phyloP scores from a whole-genome alignment of 495 filamentous ascomycete species.

The Penicillium chermesinum region DNA sequence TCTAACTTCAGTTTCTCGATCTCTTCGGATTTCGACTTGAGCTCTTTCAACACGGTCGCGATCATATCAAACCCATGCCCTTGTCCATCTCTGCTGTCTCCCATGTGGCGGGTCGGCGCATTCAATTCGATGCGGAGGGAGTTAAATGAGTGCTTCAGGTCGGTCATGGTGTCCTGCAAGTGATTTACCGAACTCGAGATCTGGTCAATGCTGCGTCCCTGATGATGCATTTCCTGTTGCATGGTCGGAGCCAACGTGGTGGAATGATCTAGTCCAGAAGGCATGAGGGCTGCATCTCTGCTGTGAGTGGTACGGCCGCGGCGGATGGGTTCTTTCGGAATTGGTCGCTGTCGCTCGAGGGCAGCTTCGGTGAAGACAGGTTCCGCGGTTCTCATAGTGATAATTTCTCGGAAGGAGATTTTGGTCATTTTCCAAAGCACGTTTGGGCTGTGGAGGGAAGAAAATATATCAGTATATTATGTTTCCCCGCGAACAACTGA shows the following conservation, averaged over 20 bases:
- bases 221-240: constrained; percentile 39
- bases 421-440: constrained; percentile 45
- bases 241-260: constrained; percentile 11
- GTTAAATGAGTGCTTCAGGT: constrained; percentile 42
- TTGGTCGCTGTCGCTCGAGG: constrained; percentile 27
- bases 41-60: constrained; percentile 40
- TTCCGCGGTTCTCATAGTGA: constrained; percentile 43
- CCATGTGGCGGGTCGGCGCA: constrained; percentile 18
- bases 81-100: constrained; percentile 11
- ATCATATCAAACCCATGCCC: constrained; percentile 38
- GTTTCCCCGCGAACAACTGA: neutral
- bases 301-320: constrained; percentile 16
- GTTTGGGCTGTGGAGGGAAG: constrained; percentile 28
- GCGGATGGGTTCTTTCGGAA: constrained; percentile 20
- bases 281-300: constrained; percentile 28
- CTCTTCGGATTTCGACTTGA: constrained; percentile 41
- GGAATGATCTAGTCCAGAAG: constrained; percentile 18
- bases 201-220: constrained; percentile 39
- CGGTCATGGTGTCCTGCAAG: constrained; percentile 43
- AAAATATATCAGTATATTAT: constrained; percentile 6
- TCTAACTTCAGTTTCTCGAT: constrained; percentile 44
- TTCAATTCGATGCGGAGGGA: constrained; percentile 42
- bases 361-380: constrained; percentile 35
- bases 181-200: constrained; percentile 43
- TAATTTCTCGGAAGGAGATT: constrained; percentile 41